Evolutionary conservation across 2,329 filamentous ascomycete genomes (phyloP).

Genomic region (Botrytis byssoidea): DNA sequence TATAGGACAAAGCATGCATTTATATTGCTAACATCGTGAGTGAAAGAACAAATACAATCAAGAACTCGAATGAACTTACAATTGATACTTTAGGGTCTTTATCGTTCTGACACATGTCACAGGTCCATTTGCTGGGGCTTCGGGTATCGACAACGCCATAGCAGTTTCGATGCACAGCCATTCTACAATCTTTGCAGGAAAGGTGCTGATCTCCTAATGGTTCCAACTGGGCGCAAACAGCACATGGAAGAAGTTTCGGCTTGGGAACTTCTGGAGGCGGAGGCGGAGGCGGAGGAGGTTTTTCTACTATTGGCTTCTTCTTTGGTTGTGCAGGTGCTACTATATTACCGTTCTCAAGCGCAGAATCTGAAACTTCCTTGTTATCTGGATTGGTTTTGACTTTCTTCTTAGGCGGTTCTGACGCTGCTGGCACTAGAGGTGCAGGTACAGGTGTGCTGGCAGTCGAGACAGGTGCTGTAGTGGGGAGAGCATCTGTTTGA

Average conservation of each 20-base stretch:
- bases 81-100: constrained; percentile 91
- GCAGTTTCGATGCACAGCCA: constrained; percentile 88
- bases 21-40: constrained; percentile 63
- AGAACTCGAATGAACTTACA: constrained; percentile 50
- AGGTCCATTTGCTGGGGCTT: constrained; percentile 78
- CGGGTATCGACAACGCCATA: constrained; percentile 77
- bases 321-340: constrained; percentile 41
- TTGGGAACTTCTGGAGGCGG: constrained; percentile 74
- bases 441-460: constrained; percentile 32
- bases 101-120: constrained; percentile 94
- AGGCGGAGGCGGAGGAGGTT: constrained; percentile 62
- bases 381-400: constrained; percentile 53
- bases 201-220: constrained; percentile 69
- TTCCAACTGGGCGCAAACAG: constrained; percentile 75
- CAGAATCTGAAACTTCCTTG: constrained; percentile 48
- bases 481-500: constrained; percentile 42
- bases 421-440: constrained; percentile 31
- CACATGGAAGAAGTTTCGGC: constrained; percentile 76
- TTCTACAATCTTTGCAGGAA: constrained; percentile 80
- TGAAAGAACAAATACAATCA: constrained; percentile 30
- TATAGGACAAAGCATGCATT: constrained; percentile 88
- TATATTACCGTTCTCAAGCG: constrained; percentile 45
- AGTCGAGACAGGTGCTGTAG: constrained; percentile 26
- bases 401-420: constrained; percentile 64
- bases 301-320: constrained; percentile 51